Evolutionary conservation across 495 filamentous ascomycete species (phyloP).

Genomic region (Aspergillus cristatus): DNA sequence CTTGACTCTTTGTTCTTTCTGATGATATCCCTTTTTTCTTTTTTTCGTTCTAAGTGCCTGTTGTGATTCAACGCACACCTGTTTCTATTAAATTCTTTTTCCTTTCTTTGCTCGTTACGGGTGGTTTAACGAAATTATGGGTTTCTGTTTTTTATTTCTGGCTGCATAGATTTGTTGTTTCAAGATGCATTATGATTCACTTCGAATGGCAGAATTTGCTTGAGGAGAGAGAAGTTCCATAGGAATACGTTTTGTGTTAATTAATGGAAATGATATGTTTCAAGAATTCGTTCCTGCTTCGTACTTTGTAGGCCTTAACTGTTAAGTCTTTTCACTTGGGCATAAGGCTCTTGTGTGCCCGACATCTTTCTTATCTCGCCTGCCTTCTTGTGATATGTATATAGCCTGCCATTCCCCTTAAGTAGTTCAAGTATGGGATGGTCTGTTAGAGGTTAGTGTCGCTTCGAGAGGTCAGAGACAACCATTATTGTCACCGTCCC

Average conservation of each 20-base stretch:
- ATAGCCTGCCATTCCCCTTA: no score
- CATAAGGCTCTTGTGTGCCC: no score
- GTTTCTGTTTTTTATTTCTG: constrained; percentile 40
- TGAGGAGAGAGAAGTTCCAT: constrained; percentile 19
- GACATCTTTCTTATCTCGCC: no score
- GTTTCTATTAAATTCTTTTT: constrained; percentile 27
- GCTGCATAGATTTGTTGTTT: constrained; percentile 35
- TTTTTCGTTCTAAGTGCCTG: constrained; percentile 31
- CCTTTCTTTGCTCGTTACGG: constrained; percentile 32
- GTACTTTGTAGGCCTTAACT: no score
- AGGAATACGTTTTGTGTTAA: constrained; percentile 8
- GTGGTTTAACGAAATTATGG: constrained; percentile 32
- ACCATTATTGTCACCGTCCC: no score
- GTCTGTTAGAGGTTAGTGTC: no score
- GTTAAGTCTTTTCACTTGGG: no score
- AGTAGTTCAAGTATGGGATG: no score
- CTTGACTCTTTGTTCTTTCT: constrained; percentile 34
- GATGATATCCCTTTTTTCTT: not conserved
- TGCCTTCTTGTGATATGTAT: no score
- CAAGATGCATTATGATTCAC: constrained; percentile 14
- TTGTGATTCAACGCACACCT: constrained; percentile 36
- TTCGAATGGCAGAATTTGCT: constrained; percentile 11
- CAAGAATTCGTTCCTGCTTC: no score
- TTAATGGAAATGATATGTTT: constrained; percentile 5
- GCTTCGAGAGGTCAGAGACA: no score